Evolutionary conservation across 1,284 basidiomycete genomes (phyloP).

Genomic region (Kwoniella shivajii): DNA sequence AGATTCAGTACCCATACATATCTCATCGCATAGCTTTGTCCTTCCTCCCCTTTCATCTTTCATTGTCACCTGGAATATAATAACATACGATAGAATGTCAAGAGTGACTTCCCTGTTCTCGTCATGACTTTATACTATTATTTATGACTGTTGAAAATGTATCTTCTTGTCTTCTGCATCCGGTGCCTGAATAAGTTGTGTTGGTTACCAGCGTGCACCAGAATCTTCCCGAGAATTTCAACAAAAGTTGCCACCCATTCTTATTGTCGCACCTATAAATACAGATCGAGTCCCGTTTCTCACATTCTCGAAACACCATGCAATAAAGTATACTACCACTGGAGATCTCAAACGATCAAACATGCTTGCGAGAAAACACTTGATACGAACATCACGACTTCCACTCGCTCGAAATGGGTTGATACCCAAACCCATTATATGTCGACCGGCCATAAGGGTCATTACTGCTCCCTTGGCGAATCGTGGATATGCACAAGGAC

Average conservation of each 20-base stretch:
- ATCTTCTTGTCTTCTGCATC: neutral
- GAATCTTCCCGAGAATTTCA: constrained; percentile 1
- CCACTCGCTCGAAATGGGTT: neutral
- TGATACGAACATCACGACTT: constrained; percentile 17
- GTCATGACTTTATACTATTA: too few species aligned
- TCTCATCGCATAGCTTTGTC: too few species aligned
- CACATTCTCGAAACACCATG: too few species aligned
- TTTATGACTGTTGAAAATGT: neutral
- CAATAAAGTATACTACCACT: neutral
- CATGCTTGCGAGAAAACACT: constrained; percentile 24
- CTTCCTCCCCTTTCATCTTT: too few species aligned
- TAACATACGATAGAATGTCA: too few species aligned
- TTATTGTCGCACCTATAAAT: neutral
- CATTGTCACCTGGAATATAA: too few species aligned
- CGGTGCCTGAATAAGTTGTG: neutral
- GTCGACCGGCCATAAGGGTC: constrained; percentile 3
- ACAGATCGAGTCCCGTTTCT: too few species aligned
- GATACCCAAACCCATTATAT: constrained; percentile 8
- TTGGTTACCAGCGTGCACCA: neutral
- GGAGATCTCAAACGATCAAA: neutral
- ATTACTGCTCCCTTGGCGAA: neutral
- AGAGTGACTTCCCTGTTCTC: too few species aligned
- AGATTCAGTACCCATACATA: too few species aligned
- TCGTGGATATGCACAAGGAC: constrained; percentile 31
- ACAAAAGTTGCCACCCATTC: constrained; percentile 2